phyloP scores from a whole-genome alignment of 2,329 filamentous ascomycete species.

The Fusarium abutilonis region DNA sequence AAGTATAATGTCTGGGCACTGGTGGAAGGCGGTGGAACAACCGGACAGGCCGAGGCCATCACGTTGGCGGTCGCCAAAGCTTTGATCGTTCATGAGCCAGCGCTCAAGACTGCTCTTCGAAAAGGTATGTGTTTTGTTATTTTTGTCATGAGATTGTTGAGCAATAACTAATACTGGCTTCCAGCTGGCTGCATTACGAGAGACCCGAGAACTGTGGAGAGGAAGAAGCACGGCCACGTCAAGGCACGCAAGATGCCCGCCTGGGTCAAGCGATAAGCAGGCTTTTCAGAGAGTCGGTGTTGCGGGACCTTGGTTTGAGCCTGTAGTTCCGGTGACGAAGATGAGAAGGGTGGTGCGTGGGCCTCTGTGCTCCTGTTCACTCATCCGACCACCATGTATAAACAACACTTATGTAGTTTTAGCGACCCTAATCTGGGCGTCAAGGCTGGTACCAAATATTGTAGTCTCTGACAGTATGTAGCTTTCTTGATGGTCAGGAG shows the following conservation, averaged over 20 bases:
- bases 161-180: conserved; percentile 55
- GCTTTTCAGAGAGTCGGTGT: conserved; percentile 19
- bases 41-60: conserved; percentile 94
- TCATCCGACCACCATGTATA: conserved; percentile 40
- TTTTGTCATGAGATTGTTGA: conserved; percentile 13
- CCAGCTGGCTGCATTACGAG: conserved; percentile 91
- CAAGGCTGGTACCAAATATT: conserved; percentile 19
- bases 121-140: conserved; percentile 72
- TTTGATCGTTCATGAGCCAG: conserved; percentile 89
- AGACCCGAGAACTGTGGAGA: conserved; percentile 91
- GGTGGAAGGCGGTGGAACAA: conserved; percentile 86
- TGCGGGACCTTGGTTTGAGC: conserved; percentile 29
- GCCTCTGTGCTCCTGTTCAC: conserved; percentile 16
- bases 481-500: conserved; percentile 4
- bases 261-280: conserved; percentile 85
- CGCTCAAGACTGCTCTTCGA: conserved; percentile 85
- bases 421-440: conserved; percentile 34
- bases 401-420: conserved; percentile 46
- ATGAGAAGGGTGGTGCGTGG: conserved; percentile 34
- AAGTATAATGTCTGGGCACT: conserved; percentile 97
- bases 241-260: conserved; percentile 98
- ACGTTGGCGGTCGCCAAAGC: conserved; percentile 90
- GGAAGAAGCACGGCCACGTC: conserved; percentile 95
- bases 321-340: conserved; percentile 27
- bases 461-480: conserved; percentile 20